Evolutionary conservation across 208 protist species (phyloP).

Genomic region (Trypanosoma platydactyli): DNA sequence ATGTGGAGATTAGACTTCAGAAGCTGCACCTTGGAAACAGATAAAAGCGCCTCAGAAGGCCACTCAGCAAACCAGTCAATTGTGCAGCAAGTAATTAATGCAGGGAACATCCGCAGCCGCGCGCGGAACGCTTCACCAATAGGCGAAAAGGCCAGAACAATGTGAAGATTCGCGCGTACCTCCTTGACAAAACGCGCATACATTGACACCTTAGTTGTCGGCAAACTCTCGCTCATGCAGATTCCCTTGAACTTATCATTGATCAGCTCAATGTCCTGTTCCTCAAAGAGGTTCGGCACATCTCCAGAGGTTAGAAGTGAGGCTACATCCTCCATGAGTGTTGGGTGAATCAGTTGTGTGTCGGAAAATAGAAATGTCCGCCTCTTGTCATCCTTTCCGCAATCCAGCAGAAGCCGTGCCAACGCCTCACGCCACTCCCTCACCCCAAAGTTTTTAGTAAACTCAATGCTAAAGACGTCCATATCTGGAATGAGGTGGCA

Average conservation of each 20-base stretch:
- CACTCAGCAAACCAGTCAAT: slow-evolving; percentile 99
- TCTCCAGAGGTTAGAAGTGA: slow-evolving; percentile 96
- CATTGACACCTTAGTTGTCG: slow-evolving; percentile 95
- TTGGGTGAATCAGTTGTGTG: slow-evolving; percentile 95
- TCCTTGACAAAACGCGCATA: slow-evolving; percentile 95
- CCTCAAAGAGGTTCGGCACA: slow-evolving; percentile 97
- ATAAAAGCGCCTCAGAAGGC: slow-evolving; percentile 94
- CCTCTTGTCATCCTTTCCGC: slow-evolving; percentile 95
- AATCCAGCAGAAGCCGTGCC: slow-evolving; percentile 90
- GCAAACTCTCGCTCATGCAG: slow-evolving; percentile 88
- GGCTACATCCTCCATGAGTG: slow-evolving; percentile 98
- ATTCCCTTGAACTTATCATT: slow-evolving; percentile 93
- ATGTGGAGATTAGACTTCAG: slow-evolving; percentile 2
- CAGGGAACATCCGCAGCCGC: slow-evolving; percentile 97
- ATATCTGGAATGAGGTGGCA: slow-evolving; percentile 93
- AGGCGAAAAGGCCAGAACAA: slow-evolving; percentile 96
- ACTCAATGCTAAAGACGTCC: slow-evolving; percentile 96
- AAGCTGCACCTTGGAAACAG: slow-evolving; percentile 90
- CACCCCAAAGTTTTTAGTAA: slow-evolving; percentile 96
- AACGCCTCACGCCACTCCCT: slow-evolving; percentile 97
- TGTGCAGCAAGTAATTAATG: slow-evolving; percentile 97
- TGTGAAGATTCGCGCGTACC: slow-evolving; percentile 94
- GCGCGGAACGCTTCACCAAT: slow-evolving; percentile 95
- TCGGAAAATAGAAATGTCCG: slow-evolving; percentile 97
- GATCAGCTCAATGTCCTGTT: slow-evolving; percentile 95